Percentiles rank a stretch among this genome's conserved stretches.
These are phyloP conservation scores for Eucalyptus regnans DNA, from an alignment of 345 rosid species.

Conservation along the genomic window DNA sequence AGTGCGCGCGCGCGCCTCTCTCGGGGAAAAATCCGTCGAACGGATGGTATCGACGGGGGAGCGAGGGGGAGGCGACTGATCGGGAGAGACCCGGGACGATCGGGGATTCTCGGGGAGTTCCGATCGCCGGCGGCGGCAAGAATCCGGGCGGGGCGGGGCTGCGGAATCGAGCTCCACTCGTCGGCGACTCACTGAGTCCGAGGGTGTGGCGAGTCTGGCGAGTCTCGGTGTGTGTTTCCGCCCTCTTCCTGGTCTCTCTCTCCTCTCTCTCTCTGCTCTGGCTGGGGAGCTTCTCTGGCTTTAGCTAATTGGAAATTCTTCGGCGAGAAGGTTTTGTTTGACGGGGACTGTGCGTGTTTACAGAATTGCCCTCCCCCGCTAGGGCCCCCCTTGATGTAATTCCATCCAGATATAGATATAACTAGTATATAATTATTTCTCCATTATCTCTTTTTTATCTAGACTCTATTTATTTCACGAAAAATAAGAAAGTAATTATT, in stretches of 20 bases:
- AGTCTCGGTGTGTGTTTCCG: neutral
- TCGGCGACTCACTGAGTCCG: neutral
- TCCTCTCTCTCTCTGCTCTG: neutral
- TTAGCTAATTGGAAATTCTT: neutral
- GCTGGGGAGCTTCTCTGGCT: neutral
- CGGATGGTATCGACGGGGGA: neutral
- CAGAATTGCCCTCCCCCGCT: neutral
- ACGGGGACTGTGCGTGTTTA: neutral
- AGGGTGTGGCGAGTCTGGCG: neutral
- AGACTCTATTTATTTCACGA: rapidly evolving
- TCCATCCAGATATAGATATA: neutral
- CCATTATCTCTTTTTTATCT: neutral
- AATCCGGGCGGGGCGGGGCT: neutral
- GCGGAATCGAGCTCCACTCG: neutral
- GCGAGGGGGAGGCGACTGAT: neutral
- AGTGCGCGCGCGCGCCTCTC: neutral
- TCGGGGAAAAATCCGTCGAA: neutral
- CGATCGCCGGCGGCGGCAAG: neutral
- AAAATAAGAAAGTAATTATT: too few species aligned
- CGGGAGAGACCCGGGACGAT: neutral
- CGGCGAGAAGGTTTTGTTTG: neutral
- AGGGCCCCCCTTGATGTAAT: neutral
- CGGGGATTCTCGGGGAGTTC: neutral
- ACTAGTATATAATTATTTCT: too few species aligned
- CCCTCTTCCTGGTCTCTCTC: neutral